These are phyloP conservation scores for Venturia oleaginea DNA, from an alignment of 2,329 filamentous ascomycete species.

Conservation along the genomic window DNA sequence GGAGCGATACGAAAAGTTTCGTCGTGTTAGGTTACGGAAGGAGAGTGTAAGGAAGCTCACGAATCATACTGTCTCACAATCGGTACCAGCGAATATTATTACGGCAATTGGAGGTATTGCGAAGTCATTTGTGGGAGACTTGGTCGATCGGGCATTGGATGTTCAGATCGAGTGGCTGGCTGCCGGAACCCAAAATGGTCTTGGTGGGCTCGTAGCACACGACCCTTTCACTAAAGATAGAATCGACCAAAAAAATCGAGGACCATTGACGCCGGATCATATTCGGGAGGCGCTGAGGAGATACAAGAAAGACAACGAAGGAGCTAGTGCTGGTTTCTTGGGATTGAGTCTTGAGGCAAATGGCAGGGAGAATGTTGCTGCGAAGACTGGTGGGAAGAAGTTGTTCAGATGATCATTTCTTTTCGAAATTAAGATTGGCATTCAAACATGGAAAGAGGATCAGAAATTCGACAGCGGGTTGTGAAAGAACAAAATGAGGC, in stretches of 20 bases:
- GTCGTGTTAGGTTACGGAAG: constrained; percentile 58
- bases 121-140: constrained; percentile 67
- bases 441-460: background rate
- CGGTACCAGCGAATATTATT: constrained; percentile 63
- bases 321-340: constrained; percentile 47
- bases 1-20: constrained; percentile 61
- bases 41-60: constrained; percentile 65
- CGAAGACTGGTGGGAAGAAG: constrained; percentile 36
- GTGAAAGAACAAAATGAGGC: background rate
- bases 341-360: constrained; percentile 36
- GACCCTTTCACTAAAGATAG: constrained; percentile 9
- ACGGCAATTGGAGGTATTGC: constrained; percentile 67
- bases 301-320: constrained; percentile 55
- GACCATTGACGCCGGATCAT: constrained; percentile 64
- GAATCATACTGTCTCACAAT: constrained; percentile 73
- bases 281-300: constrained; percentile 62
- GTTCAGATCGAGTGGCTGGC: constrained; percentile 65
- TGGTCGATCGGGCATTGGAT: constrained; percentile 62
- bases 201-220: background rate
- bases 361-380: constrained; percentile 36
- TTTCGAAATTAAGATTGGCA: background rate
- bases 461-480: background rate
- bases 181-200: constrained; percentile 38
- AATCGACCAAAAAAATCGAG: constrained; percentile 32
- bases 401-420: constrained; percentile 30